A percentile compares a stretch with the other conserved stretches of the same genome.
Conservation (phyloP, 2,329 filamentous ascomycete genomes). For the Orbilia blumenaviensis region DNA sequence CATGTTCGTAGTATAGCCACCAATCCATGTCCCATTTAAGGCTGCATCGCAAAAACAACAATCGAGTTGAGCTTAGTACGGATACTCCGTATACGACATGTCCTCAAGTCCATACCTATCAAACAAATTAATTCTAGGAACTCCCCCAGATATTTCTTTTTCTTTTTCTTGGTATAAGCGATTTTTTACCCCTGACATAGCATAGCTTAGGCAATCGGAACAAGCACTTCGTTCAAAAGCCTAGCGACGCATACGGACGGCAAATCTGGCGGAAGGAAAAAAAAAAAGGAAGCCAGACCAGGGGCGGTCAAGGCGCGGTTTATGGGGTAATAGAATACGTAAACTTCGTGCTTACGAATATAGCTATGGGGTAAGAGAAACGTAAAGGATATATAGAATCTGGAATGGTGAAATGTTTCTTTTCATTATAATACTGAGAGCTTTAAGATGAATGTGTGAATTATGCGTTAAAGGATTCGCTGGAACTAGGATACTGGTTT, state of each 20-base stretch:
- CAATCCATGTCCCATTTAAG: slow-evolving; percentile 34
- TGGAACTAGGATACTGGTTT: background rate
- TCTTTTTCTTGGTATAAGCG: background rate
- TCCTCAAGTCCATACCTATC: background rate
- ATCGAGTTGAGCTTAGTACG: background rate
- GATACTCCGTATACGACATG: no score
- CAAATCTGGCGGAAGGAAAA: slow-evolving; percentile 9
- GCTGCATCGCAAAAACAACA: slow-evolving; percentile 23
- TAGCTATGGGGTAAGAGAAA: slow-evolving; percentile 53
- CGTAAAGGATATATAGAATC: slow-evolving; percentile 23
- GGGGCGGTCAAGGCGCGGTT: background rate
- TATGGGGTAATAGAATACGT: slow-evolving; percentile 54
- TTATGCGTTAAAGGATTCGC: background rate
- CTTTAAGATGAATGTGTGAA: no score
- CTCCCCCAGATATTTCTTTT: background rate
- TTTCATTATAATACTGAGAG: no score
- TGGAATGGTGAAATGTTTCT: background rate
- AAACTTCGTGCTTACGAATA: slow-evolving; percentile 16
- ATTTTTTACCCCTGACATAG: slow-evolving; percentile 30
- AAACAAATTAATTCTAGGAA: slow-evolving; percentile 3
- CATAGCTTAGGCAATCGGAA: slow-evolving; percentile 5
- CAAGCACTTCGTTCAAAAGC: background rate
- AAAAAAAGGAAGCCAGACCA: background rate
- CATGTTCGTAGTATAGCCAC: no score
- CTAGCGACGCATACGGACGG: slow-evolving; percentile 45